A percentile compares a stretch with the other conserved stretches of the same genome.
Conservation (phyloP, 306 rosid species). For the Vigna trinervia region DNA sequence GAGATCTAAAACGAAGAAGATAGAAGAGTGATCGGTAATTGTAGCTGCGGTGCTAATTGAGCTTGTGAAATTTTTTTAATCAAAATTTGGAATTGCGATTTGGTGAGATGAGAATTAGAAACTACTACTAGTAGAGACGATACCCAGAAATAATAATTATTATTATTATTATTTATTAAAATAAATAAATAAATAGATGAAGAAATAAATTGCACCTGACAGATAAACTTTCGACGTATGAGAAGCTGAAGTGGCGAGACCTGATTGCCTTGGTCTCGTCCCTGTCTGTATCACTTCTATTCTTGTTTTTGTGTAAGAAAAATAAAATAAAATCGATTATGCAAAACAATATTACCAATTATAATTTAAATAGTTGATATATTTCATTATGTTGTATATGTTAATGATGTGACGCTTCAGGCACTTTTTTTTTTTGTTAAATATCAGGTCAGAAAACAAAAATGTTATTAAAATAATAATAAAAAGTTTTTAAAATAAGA, state of each 20-base stretch:
- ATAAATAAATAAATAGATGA: no score
- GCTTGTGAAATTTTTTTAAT: conserved; percentile 15
- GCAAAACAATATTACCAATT: no score
- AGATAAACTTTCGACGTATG: conserved; percentile 47
- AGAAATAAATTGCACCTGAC: background rate
- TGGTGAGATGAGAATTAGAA: background rate
- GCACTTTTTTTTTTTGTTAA: no score
- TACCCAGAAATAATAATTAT: background rate
- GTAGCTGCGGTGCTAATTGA: conserved; percentile 32
- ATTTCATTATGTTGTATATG: no score
- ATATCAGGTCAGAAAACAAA: no score
- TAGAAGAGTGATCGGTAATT: conserved; percentile 24
- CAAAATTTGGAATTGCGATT: background rate
- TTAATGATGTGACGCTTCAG: no score
- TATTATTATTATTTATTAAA: background rate
- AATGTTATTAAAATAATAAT: no score
- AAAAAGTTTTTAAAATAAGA: no score
- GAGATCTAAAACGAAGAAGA: conserved; percentile 47
- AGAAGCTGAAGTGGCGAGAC: conserved; percentile 54
- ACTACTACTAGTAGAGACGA: background rate
- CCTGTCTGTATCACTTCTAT: background rate
- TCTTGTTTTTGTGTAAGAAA: background rate
- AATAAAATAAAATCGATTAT: background rate
- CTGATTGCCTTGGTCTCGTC: conserved; percentile 26
- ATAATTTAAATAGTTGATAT: no score